These are phyloP conservation scores for Mariannaea sp. DNA, from an alignment of 2,329 filamentous ascomycete genomes.

Conservation along the genomic window DNA sequence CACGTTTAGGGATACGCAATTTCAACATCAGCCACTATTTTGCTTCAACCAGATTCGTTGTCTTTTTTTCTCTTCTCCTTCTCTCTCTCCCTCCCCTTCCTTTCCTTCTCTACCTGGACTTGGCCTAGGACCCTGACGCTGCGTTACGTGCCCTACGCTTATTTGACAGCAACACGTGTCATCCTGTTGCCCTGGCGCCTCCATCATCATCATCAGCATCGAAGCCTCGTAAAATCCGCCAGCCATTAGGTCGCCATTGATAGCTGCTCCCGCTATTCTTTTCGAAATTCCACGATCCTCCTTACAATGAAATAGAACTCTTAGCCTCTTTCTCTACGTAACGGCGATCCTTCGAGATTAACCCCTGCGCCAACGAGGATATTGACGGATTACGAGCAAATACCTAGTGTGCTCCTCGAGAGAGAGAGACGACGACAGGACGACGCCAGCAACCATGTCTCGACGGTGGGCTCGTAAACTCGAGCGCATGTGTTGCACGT, in stretches of 20 bases:
- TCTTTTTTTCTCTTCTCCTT: no score
- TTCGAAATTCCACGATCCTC: background rate
- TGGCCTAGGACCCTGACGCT: background rate
- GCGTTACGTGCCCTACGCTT: conserved; percentile 7
- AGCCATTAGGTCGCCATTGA: background rate
- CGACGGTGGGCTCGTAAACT: conserved; percentile 69
- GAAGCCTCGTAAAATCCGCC: background rate
- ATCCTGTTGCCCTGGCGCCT: background rate
- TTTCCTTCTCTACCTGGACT: background rate
- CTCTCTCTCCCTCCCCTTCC: no score
- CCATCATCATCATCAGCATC: conserved; percentile 1
- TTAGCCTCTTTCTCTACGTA: background rate
- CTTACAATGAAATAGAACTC: background rate
- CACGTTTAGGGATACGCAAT: background rate
- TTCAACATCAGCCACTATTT: background rate
- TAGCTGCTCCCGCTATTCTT: background rate
- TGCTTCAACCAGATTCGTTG: conserved; percentile 6
- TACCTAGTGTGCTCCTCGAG: background rate
- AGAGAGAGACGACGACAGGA: conserved; percentile 4
- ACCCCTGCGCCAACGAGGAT: background rate
- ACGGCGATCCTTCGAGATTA: background rate
- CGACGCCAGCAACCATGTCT: conserved; percentile 57
- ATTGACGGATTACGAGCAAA: no score
- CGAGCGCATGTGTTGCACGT: conserved; percentile 83
- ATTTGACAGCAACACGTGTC: conserved; percentile 8